Evolutionary conservation across 2,329 filamentous ascomycete species (phyloP).

Genomic region (Colletotrichum karsti): DNA sequence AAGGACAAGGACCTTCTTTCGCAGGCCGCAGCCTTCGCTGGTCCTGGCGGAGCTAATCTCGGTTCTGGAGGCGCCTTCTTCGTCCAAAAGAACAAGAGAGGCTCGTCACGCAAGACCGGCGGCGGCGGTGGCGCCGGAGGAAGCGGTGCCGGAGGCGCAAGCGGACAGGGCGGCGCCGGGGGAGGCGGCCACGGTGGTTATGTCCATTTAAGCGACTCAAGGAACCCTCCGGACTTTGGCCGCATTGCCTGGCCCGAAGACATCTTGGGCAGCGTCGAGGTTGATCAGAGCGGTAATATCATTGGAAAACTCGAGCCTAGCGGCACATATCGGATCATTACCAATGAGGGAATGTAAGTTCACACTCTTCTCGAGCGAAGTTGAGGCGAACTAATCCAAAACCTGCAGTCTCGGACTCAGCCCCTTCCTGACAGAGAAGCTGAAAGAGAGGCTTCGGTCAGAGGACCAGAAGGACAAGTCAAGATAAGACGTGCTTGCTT

Average conservation of each 20-base stretch:
- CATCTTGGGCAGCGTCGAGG: conserved; percentile 74
- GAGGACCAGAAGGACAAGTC: conserved; percentile 52
- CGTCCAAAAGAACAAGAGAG: conserved; percentile 47
- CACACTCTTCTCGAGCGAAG: background rate
- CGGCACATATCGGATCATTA: conserved; percentile 71
- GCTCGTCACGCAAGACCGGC: conserved; percentile 42
- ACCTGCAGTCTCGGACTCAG: conserved; percentile 60
- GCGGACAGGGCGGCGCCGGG: conserved; percentile 68
- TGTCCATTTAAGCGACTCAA: conserved; percentile 70
- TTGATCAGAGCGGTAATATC: conserved; percentile 64
- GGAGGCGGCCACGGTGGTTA: conserved; percentile 68
- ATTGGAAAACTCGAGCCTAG: conserved; percentile 67
- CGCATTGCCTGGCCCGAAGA: conserved; percentile 76
- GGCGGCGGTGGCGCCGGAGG: conserved; percentile 51
- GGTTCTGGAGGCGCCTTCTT: conserved; percentile 62
- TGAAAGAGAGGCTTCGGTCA: conserved; percentile 60
- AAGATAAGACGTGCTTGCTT: background rate
- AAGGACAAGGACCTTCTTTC: conserved; percentile 63
- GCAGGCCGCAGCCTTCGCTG: conserved; percentile 69
- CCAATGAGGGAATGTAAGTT: conserved; percentile 74
- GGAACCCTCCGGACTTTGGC: conserved; percentile 73
- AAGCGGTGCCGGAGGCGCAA: conserved; percentile 63
- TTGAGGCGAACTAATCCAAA: conserved; percentile 26
- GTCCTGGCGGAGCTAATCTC: conserved; percentile 62
- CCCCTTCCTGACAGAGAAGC: conserved; percentile 61